Base-by-base conservation (phyloP, 2,329 filamentous ascomycete genomes). In the Phaeosphaeria sp. region DNA sequence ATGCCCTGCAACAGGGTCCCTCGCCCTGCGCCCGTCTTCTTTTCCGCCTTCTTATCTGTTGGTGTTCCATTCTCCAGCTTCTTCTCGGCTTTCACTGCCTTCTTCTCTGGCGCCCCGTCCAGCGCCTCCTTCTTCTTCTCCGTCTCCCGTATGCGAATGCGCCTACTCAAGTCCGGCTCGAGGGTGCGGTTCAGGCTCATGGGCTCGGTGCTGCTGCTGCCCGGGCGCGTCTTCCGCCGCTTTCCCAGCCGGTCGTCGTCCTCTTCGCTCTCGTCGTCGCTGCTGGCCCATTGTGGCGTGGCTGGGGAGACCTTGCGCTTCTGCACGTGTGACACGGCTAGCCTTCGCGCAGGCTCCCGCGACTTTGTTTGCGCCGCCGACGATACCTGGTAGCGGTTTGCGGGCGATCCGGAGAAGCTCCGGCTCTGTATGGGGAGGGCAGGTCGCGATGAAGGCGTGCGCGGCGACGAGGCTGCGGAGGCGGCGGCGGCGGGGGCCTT, bases 1-100 rank as follows among this genome's bases (percentile, higher is more conserved):
- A 76, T 68, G 27, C 80, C 78, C 56, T 81, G 79, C 48, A 80
- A 73, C 24, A 79, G 61, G 40, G 52, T 63, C 20, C 66, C 63
- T 40, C 65, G 59, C 21, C 60, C 57, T 25, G 47, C 43, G 30
- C 60, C 45, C 2, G 57, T 58, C 51, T 57, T 59, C n/a, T 60
- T 59, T 49, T 63, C 65, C 9, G 55, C 47, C 2, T 36, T 36
- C 30, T 36, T 30, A 6, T 30, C 25, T 30, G 25, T 30, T 5
- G 51, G 56, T 9, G 46, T 49, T 33, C 55, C 60, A 25, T 60
- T 61, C 22, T 52, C 53, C 36, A 36, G 53, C 55, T 50, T 58
- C 3, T 56, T 57, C 11, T 30, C 25, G 6, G 6, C 25, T 11
- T 30, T 30, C 25, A 6, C 25, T 30, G 25, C 6, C 25, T 30